These are phyloP conservation scores for Zygoascus bituminiphila DNA, from an alignment of 805 yeast species.

Conservation along the genomic window DNA sequence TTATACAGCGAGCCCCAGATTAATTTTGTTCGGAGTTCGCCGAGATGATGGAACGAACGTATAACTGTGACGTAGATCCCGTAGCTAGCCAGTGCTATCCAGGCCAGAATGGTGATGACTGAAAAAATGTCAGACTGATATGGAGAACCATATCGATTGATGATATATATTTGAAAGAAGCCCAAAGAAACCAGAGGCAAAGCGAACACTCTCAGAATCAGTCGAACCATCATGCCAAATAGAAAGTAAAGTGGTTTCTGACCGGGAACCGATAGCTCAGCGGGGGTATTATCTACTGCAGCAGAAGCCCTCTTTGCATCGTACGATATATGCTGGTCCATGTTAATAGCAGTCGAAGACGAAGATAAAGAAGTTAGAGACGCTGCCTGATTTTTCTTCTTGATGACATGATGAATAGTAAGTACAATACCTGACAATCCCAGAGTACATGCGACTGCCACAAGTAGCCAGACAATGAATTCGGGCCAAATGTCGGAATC, in stretches of 20 bases:
- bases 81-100: constrained; percentile 19
- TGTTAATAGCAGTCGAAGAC: not conserved
- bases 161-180: constrained; percentile 24
- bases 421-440: constrained; percentile 8
- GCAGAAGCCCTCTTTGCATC: not conserved
- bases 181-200: constrained; percentile 25
- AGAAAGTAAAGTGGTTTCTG: constrained; percentile 17
- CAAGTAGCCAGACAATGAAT: constrained; percentile 27
- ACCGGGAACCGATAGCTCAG: not conserved
- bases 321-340: not conserved
- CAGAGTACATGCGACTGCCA: constrained; percentile 12
- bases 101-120: constrained; percentile 19
- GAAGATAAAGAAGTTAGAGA: not conserved
- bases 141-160: constrained; percentile 15
- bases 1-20: constrained; percentile 27
- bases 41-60: constrained; percentile 19
- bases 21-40: constrained; percentile 22
- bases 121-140: constrained; percentile 22
- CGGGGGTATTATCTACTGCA: not conserved
- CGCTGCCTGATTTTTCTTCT: not conserved
- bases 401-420: not conserved
- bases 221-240: constrained; percentile 24
- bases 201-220: constrained; percentile 21
- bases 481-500: constrained; percentile 29
- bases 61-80: constrained; percentile 10